Base-by-base conservation (phyloP, 805 yeast genomes). In the Ogataea pini region DNA sequence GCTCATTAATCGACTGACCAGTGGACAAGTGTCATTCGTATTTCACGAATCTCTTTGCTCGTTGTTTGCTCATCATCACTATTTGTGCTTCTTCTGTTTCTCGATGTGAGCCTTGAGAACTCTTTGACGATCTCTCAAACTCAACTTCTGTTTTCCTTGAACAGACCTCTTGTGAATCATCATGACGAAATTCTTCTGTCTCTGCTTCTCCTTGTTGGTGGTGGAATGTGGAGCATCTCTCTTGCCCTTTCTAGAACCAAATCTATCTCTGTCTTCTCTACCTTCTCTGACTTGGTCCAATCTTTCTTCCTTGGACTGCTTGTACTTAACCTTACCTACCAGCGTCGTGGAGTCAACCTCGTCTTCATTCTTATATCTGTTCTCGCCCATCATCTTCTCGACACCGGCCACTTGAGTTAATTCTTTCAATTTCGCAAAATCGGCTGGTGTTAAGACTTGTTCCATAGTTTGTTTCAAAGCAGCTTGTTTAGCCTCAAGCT, bases 181-280 rank as follows among this genome's bases (percentile, higher is more conserved):
- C 99, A 94, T 94, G 65, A 94, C 92, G 65, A 90, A 94, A 72
- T 94, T 94, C 96, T 94, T 94, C 89, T 89, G 89, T 69, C 98
- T 80, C 19, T 90, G 95, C 80, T 94, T 94, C 71, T 95, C 97
- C 70, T 82, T 83, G 69, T 94, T 94, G 2, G 99, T 94, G 9
- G 98, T 91, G 24, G 96, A 88, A 65, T 86, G 97, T 47, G 78
- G 78, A 19, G 82, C 85, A 51, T 81, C 80, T 63, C 83, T 73
- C 69, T 84, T 85, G 62, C 96, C 96, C 72, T 82, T 87, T 65
- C 84, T 81, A 16, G 96, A 86, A 20, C 97, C 96, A 61, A 83
- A 92, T 68, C 85, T 86, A 48, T 87, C 96, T 64, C 97, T 80
- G 50, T 83, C 99, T 60, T 90, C 96, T 65, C 90, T 84, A 48